These are phyloP conservation scores for Antitrichia curtipendula DNA, from an alignment of 225 moss, liverwort and hornwort genomes.

Conservation along the genomic window DNA sequence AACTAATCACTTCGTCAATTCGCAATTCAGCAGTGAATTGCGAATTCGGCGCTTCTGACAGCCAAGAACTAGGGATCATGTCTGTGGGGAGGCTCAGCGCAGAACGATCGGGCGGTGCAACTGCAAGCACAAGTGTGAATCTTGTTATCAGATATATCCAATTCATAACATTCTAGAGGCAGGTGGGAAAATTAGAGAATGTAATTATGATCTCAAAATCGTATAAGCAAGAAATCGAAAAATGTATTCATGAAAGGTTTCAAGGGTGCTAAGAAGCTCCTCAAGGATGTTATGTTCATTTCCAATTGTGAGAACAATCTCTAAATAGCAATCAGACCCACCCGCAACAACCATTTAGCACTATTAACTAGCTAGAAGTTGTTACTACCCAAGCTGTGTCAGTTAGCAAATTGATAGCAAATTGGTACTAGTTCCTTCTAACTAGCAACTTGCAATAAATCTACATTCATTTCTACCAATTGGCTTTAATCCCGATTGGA, in stretches of 20 bases:
- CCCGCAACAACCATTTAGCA: background rate
- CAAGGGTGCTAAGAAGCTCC: background rate
- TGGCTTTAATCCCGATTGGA: background rate
- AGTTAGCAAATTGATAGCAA: background rate
- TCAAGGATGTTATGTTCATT: background rate
- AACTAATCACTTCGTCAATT: constrained; percentile 42
- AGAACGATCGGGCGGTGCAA: background rate
- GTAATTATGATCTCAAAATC: background rate
- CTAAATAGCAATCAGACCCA: background rate
- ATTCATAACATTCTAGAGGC: background rate
- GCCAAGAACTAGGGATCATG: constrained; percentile 1
- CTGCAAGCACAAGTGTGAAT: background rate
- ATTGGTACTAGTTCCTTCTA: background rate
- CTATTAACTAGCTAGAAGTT: background rate
- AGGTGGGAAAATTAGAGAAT: background rate
- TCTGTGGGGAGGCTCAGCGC: background rate
- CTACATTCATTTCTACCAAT: background rate
- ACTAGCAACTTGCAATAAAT: background rate
- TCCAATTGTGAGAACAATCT: background rate
- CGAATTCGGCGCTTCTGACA: background rate
- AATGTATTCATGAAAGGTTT: background rate
- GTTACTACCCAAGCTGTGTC: background rate
- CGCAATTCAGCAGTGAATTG: background rate
- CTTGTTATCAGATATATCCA: background rate
- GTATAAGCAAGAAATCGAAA: background rate